phyloP scores from a whole-genome alignment of 78 protist genomes.

The Thecamonas trahens region DNA sequence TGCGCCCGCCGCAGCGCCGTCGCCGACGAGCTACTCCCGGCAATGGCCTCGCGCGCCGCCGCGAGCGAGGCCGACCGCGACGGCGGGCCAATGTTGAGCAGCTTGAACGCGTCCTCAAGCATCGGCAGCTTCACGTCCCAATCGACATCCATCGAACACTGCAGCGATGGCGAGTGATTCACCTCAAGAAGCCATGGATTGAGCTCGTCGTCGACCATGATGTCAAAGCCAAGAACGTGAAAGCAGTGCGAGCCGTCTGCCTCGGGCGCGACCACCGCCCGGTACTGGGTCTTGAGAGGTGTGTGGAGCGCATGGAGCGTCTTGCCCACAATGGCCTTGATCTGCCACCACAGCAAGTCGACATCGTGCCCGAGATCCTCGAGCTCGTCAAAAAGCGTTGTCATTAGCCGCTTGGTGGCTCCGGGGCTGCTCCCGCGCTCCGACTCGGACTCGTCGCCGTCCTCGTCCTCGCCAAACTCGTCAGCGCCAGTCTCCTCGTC shows the following conservation, averaged over 20 bases:
- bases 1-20: too few relatives aligned
- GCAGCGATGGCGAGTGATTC: conserved; percentile 57
- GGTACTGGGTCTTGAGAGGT: neutral
- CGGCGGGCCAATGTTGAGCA: too few relatives aligned
- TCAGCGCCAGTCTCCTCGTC: neutral
- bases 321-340: conserved; percentile 36
- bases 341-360: neutral
- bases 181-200: conserved; percentile 72
- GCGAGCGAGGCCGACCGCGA: too few relatives aligned
- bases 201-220: conserved; percentile 49
- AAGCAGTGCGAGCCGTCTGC: conserved; percentile 10
- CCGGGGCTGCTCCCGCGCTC: conserved; percentile 11
- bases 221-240: conserved; percentile 62
- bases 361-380: neutral
- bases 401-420: conserved; percentile 37
- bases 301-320: conserved; percentile 37
- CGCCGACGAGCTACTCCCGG: too few relatives aligned
- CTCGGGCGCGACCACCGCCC: neutral
- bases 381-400: neutral
- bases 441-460: neutral
- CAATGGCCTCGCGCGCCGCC: too few relatives aligned
- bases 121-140: too few relatives aligned
- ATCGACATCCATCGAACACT: too few relatives aligned
- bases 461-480: conserved; percentile 25
- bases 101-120: too few relatives aligned